Evolutionary conservation across 208 protist species (phyloP).

Genomic region (Lotmaria passim): DNA sequence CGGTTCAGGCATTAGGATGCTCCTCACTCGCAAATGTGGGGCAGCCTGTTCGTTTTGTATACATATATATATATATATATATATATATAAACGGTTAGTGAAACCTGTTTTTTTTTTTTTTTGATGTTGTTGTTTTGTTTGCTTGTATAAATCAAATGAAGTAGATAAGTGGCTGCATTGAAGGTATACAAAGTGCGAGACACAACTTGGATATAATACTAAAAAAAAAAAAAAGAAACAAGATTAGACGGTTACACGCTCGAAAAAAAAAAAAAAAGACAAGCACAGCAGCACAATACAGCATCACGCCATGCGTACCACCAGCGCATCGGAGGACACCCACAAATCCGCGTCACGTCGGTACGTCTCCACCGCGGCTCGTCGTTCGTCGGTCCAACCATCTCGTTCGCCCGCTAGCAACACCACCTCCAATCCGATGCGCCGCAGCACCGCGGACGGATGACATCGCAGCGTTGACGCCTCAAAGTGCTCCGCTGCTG

Average conservation of each 20-base stretch:
- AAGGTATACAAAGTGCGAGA: too few species aligned
- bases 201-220: too few species aligned
- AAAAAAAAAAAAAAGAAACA: constrained; percentile 7
- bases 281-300: not conserved
- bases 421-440: constrained; percentile 28
- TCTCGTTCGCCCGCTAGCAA: not conserved
- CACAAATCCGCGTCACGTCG: constrained; percentile 22
- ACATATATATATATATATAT: too few species aligned
- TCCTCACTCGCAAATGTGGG: too few species aligned
- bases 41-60: too few species aligned
- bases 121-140: too few species aligned
- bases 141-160: too few species aligned
- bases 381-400: constrained; percentile 19
- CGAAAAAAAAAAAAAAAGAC: constrained; percentile 17
- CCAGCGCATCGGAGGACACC: constrained; percentile 31
- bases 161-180: too few species aligned
- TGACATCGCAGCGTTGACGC: constrained; percentile 2
- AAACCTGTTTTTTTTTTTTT: too few species aligned
- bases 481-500: constrained; percentile 18
- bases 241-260: not conserved
- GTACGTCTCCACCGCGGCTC: constrained; percentile 13
- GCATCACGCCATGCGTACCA: constrained; percentile 5
- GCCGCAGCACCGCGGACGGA: constrained; percentile 21
- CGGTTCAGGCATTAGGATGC: too few species aligned
- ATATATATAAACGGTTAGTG: too few species aligned